Base-by-base conservation (phyloP, 2,329 filamentous ascomycete genomes). In the Hansfordia pulvinata region DNA sequence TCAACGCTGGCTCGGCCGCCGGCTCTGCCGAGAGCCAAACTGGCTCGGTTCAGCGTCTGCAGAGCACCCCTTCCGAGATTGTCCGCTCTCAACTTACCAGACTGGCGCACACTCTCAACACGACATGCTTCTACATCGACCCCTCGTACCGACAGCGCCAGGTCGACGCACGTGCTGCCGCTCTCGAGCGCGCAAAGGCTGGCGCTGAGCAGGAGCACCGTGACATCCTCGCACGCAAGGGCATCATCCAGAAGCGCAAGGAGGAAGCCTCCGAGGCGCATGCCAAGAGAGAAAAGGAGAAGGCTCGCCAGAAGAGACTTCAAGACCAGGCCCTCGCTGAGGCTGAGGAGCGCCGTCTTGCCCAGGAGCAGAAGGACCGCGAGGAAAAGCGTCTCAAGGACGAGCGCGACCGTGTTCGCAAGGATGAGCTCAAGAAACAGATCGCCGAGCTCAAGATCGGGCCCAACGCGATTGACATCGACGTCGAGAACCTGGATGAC, bases 21-120 rank as follows among this genome's bases (percentile, higher is more conserved):
- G 86, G 86, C 33, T 93, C 88, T 29, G 82, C 88, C 24, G 90
- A 96, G 58, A 71, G 64, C 36, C 86, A 94, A 48, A 67, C 70
- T 29, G 76, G 79, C 44, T 80, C 81, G 26, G 82, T 96, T 19
- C 90, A 98, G 62, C 81, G 86, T 43, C 75, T 98, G 25, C 90
- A 98, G 63, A 93, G 84, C 64, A 98, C 90, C 2, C 90, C 90
- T 20, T 88, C 90, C 6, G 90, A 98, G 58, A 98, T 98, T 53
- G 85, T 94, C 33, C 83, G 90, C 40, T 85, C 88, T 27, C 88
- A 96, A 57, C 74, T 98, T 31, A 84, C 83, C 32, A 84, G 90
- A 29, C 69, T 98, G 30, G 82, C 86, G 29, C 93, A 86, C 60
- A 78, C 84, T 19, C 72, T 98, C 6, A 92, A 84, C 57, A 75